Conservation (phyloP, 2,329 filamentous ascomycete genomes). For the Monosporascus sp. region DNA sequence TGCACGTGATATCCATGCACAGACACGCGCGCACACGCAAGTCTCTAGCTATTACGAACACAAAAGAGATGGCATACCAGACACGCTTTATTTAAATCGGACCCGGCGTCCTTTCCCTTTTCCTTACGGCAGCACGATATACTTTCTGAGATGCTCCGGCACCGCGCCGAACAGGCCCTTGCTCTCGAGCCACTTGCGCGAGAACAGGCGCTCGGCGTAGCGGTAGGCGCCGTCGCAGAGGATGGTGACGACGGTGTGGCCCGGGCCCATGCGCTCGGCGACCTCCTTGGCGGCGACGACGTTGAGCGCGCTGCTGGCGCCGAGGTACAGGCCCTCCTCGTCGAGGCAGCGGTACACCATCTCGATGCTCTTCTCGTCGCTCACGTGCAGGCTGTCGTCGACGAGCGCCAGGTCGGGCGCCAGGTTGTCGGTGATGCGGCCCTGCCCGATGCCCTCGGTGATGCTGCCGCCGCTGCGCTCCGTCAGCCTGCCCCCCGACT, state of each 20-base stretch:
- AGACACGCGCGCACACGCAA: conserved; percentile 7
- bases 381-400: conserved; percentile 78
- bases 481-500: conserved; percentile 74
- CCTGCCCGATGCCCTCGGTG: conserved; percentile 96
- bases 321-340: conserved; percentile 92
- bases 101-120: no score
- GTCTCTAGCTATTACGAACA: conserved; percentile 1
- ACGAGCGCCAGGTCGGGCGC: conserved; percentile 76
- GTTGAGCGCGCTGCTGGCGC: conserved; percentile 89
- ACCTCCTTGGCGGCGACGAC: conserved; percentile 94
- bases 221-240: conserved; percentile 96
- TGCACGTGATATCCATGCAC: no score
- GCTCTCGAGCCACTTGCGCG: conserved; percentile 78
- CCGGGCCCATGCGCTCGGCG: conserved; percentile 81
- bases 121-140: conserved; percentile 77
- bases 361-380: conserved; percentile 90
- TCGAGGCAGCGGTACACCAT: conserved; percentile 97
- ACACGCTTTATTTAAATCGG: no score
- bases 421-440: conserved; percentile 92
- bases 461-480: conserved; percentile 83
- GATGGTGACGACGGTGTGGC: conserved; percentile 87
- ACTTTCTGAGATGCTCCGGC: conserved; percentile 81
- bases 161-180: conserved; percentile 81
- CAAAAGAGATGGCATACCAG: background rate
- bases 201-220: conserved; percentile 92